Evolutionary conservation across 495 filamentous ascomycete species (phyloP), one percentile per base, ranked within the genome.

Genomic region (Lichenothelia convexa): DNA sequence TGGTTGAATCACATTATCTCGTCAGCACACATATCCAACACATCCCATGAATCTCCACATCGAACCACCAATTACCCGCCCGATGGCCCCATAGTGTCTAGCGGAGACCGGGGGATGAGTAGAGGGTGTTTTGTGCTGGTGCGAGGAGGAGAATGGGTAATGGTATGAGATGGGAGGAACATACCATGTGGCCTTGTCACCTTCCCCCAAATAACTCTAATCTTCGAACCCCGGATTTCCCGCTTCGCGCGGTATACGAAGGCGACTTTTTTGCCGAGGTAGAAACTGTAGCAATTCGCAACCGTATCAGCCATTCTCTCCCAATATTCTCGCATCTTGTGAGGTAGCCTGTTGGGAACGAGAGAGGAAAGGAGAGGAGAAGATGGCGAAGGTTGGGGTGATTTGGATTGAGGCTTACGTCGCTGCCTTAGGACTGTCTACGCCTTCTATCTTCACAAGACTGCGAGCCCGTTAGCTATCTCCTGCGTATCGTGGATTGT

Each of bases 121-220:
- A n/a, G n/a, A n/a, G n/a, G n/a, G n/a, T n/a, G n/a, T n/a, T n/a
- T n/a, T n/a, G n/a, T n/a, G n/a, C n/a, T n/a, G n/a, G n/a, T n/a
- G n/a, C n/a, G n/a, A n/a, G n/a, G n/a, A n/a, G n/a, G n/a, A n/a
- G n/a, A n/a, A n/a, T n/a, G n/a, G n/a, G n/a, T n/a, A n/a, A n/a
- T n/a, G n/a, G n/a, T n/a, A n/a, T n/a, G n/a, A n/a, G n/a, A n/a
- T n/a, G n/a, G n/a, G n/a, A n/a, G n/a, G 3, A 16, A 3, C 44
- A 27, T 77, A 87, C 82, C 89, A 63, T 95, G 86, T 56, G 83
- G 74, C 53, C 82, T 71, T 53, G 85, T 93, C 54, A 95, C 73
- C 71, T 93, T 95, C 63, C 91, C 91, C 89, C 91, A 97, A 65
- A 95, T 95, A 44, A 94, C 86, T 56, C 86, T 69, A 61, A 95